These are phyloP conservation scores for Clavispora carvajalis DNA, from an alignment of 805 yeast species.

Conservation along the genomic window DNA sequence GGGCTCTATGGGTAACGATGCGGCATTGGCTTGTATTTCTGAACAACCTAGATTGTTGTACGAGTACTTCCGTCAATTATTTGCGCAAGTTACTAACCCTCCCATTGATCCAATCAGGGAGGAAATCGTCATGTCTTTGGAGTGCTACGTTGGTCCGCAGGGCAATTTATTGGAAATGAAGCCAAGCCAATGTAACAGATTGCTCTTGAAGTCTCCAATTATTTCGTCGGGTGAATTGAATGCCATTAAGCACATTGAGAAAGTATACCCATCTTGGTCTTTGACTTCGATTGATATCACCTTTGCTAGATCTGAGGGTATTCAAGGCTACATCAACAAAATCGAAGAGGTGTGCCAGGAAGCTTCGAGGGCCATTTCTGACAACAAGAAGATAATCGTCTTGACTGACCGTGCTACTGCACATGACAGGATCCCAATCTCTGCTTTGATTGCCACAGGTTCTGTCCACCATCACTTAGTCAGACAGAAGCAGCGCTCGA, in stretches of 20 bases:
- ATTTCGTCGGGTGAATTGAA: conserved; percentile 65
- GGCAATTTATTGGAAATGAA: conserved; percentile 92
- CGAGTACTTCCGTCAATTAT: conserved; percentile 92
- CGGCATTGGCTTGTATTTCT: conserved; percentile 90
- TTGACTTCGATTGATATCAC: conserved; percentile 82
- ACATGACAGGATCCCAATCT: conserved; percentile 66
- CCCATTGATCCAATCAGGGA: conserved; percentile 98
- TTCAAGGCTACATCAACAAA: conserved; percentile 77
- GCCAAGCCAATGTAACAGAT: conserved; percentile 85
- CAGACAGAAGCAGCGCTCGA: conserved; percentile 91
- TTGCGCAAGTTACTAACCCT: conserved; percentile 98
- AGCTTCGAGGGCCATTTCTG: conserved; percentile 80
- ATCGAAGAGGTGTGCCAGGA: conserved; percentile 82
- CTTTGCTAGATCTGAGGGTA: conserved; percentile 75
- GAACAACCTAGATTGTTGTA: conserved; percentile 87
- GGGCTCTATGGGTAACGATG: conserved; percentile 98
- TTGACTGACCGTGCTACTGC: conserved; percentile 66
- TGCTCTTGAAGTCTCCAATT: conserved; percentile 78
- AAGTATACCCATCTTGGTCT: conserved; percentile 83
- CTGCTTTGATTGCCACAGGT: conserved; percentile 90
- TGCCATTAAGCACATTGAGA: conserved; percentile 68
- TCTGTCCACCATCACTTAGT: conserved; percentile 96
- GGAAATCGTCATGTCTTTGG: conserved; percentile 93
- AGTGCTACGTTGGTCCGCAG: conserved; percentile 98
- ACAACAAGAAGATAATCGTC: conserved; percentile 67